These are phyloP conservation scores for Dacryopinax spathularia DNA, from an alignment of 768 basidiomycete species.

Conservation along the genomic window DNA sequence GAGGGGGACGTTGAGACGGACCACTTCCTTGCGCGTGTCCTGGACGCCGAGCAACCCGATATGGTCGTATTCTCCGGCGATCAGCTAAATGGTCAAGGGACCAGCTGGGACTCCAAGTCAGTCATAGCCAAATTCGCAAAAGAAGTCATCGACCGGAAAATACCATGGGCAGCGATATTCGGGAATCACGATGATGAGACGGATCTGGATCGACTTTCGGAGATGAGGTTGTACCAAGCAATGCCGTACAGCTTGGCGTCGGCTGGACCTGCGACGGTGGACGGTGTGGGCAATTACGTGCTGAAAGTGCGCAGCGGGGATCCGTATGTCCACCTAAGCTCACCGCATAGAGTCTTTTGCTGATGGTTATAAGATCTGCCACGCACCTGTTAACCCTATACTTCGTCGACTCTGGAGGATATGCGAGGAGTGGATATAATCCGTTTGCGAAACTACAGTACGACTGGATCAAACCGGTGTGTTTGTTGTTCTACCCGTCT, in stretches of 20 bases:
- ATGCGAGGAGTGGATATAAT: constrained; percentile 44
- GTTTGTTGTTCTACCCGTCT: constrained; percentile 9
- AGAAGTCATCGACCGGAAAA: constrained; percentile 54
- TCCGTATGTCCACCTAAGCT: constrained; percentile 37
- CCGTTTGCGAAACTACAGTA: constrained; percentile 61
- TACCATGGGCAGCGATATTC: constrained; percentile 87
- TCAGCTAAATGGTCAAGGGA: constrained; percentile 72
- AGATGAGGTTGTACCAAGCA: constrained; percentile 44
- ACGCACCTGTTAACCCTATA: constrained; percentile 83
- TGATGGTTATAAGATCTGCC: constrained; percentile 41
- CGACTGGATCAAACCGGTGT: constrained; percentile 67
- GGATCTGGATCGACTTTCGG: constrained; percentile 45
- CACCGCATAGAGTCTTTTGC: background rate
- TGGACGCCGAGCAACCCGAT: constrained; percentile 77
- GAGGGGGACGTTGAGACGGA: constrained; percentile 67
- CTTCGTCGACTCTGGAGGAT: constrained; percentile 78
- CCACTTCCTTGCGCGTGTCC: constrained; percentile 50
- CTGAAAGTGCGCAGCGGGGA: constrained; percentile 75
- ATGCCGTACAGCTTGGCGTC: constrained; percentile 78
- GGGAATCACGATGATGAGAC: constrained; percentile 84
- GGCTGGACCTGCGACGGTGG: constrained; percentile 65
- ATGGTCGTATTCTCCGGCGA: constrained; percentile 86
- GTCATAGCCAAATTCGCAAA: constrained; percentile 79
- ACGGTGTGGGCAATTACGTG: constrained; percentile 85
- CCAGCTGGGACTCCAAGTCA: constrained; percentile 77